phyloP scores from a whole-genome alignment of 345 rosid genomes.

The Reutealis trisperma region DNA sequence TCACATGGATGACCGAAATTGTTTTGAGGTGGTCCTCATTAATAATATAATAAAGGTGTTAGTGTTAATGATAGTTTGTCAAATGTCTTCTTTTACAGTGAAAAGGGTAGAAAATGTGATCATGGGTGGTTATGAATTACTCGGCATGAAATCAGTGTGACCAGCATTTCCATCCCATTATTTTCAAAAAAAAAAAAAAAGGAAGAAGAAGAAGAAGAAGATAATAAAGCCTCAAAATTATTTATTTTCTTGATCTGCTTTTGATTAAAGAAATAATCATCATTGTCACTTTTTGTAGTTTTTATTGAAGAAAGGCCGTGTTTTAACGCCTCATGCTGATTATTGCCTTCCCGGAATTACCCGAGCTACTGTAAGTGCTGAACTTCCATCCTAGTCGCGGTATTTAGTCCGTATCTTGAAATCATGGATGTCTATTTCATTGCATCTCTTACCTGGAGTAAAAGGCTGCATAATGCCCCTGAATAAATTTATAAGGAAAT shows the following conservation, averaged over 20 bases:
- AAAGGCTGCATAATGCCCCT: neutral
- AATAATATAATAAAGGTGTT: neutral
- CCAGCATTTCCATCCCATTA: neutral
- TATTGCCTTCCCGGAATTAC: conserved; percentile 95
- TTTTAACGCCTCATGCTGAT: conserved; percentile 86
- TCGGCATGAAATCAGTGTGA: neutral
- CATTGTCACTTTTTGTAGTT: conserved; percentile 46
- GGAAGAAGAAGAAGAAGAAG: too few species aligned
- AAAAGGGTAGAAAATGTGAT: neutral
- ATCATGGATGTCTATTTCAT: neutral
- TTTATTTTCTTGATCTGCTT: conserved; percentile 5
- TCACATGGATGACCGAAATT: neutral
- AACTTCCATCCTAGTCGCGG: neutral
- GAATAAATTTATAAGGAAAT: neutral
- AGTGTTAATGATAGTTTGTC: neutral
- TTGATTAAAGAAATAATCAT: conserved; percentile 1
- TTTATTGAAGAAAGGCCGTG: conserved; percentile 79
- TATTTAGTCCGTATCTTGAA: neutral
- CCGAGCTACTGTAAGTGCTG: conserved; percentile 68
- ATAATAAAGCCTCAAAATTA: neutral
- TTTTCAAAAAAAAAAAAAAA: neutral
- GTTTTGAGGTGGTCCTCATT: neutral
- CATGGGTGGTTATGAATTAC: neutral
- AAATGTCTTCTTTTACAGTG: neutral
- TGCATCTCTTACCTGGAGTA: neutral